These are phyloP conservation scores for Apiotrichum veenhuisii DNA, from an alignment of 1,284 basidiomycete species.

Conservation along the genomic window DNA sequence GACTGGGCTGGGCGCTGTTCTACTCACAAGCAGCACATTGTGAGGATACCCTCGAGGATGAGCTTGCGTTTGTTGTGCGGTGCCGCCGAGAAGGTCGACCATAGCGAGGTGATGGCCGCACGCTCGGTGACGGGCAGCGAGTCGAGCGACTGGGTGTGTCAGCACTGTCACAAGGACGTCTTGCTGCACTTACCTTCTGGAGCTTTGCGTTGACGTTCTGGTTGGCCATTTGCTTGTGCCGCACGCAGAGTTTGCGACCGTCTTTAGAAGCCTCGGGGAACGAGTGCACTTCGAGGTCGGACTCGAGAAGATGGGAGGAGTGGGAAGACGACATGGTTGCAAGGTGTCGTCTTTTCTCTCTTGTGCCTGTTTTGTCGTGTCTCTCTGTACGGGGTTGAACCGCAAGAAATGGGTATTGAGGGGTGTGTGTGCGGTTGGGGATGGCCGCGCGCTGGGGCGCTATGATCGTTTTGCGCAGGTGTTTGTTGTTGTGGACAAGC, in stretches of 20 bases:
- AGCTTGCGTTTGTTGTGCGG: slow-evolving; percentile 84
- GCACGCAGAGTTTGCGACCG: slow-evolving; percentile 46
- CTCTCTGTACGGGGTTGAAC: no score
- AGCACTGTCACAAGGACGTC: background rate
- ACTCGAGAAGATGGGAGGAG: background rate
- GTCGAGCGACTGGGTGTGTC: slow-evolving; percentile 75
- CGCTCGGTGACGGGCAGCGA: slow-evolving; percentile 84
- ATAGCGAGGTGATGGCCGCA: slow-evolving; percentile 84
- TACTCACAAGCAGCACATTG: slow-evolving; percentile 91
- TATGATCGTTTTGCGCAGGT: no score
- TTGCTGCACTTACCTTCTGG: slow-evolving; percentile 68
- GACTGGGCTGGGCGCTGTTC: no score
- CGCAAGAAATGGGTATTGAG: no score
- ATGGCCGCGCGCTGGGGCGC: background rate
- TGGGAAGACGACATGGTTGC: background rate
- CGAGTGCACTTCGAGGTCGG: background rate
- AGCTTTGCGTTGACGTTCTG: slow-evolving; percentile 88
- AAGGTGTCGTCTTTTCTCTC: no score
- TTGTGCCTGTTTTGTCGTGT: background rate
- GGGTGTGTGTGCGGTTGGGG: background rate
- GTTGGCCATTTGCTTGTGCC: slow-evolving; percentile 95
- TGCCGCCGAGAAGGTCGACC: slow-evolving; percentile 95
- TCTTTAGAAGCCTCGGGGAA: slow-evolving; percentile 17
- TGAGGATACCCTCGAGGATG: slow-evolving; percentile 93
- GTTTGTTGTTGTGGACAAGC: no score